Conservation (phyloP, 1,284 basidiomycete species). For the Cystobasidium slooffiae region DNA sequence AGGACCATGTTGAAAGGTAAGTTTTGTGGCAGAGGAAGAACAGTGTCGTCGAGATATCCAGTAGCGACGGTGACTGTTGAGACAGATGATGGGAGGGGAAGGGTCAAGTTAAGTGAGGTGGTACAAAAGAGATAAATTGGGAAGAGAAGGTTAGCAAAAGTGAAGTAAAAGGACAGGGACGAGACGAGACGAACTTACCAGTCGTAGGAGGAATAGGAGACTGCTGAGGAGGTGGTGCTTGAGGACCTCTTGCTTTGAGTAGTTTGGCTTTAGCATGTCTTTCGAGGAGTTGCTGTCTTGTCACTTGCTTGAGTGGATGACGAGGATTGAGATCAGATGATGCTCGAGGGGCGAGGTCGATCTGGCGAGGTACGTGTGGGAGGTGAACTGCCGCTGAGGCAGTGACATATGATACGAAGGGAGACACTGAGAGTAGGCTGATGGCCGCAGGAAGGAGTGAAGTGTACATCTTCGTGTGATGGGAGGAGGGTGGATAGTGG, state of each 20-base stretch:
- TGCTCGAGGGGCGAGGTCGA: slow-evolving; percentile 2
- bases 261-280: not conserved
- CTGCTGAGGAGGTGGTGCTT: not conserved
- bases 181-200: not conserved
- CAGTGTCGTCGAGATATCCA: slow-evolving; percentile 16
- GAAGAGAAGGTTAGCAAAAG: not conserved
- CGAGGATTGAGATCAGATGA: slow-evolving; percentile 3
- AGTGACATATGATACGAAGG: not conserved
- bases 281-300: slow-evolving; percentile 13
- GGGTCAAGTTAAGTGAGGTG: not conserved
- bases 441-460: not conserved
- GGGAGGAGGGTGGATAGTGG: not conserved
- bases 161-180: not conserved
- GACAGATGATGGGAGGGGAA: not conserved
- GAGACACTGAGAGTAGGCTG: not conserved
- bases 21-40: not conserved
- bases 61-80: slow-evolving; percentile 11
- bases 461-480: not conserved
- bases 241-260: not conserved
- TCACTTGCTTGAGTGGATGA: slow-evolving; percentile 8
- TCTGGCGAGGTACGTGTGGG: not conserved
- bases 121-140: no score
- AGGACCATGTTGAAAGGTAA: slow-evolving; percentile 10
- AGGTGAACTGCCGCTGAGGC: not conserved
- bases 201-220: slow-evolving; percentile 7